Evolutionary conservation across 192 early-diverging fungal species (phyloP), one percentile per base, ranked within the genome.

Genomic region (Coemansia sp.): DNA sequence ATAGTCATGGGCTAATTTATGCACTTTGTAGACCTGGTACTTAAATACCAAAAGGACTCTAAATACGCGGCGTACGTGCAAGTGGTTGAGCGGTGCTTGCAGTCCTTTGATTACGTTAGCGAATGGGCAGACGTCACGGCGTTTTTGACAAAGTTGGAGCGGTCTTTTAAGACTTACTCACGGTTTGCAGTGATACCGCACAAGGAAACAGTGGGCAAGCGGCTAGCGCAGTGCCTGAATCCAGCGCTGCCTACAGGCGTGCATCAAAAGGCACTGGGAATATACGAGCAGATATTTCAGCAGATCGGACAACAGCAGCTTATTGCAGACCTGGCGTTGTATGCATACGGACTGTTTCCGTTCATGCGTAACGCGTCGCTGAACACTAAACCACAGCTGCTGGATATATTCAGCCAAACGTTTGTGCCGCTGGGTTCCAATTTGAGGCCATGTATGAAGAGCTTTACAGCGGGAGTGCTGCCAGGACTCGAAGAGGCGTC

Each of bases 51-150:
- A 22, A 87, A 85, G 59, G 93, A 95, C 62, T 85, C 93, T 39
- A 89, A 91, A 57, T 95, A 89, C 73, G 86, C 86, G 64, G 89
- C 90, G 72, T 96, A 95, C 60, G 87, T 86, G 25, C 86, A 90
- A 47, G 76, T 88, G 23, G 87, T 97, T 9, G 94, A 95, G 43
- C 88, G 87, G 59, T 93, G 90, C 56, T 69, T 97, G 56, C 89
- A 92, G 68, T 90, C 90, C n/a, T 97, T 97, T 70, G 95, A 97
- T 72, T 87, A 89, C 45, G 89, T 97, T 4, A 90, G 86, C 68
- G 95, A 97, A 69, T 97, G 95, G 95, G 93, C 94, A 0, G 95
- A 97, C 81, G 89, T 96, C 27, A 95, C 92, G 53, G 88, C 94
- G 35, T 94, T 95, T 64, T 75, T 97, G 23, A 87, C 89, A 32